Conservation (phyloP, 306 rosid genomes). For the Luffa aegyptiaca region DNA sequence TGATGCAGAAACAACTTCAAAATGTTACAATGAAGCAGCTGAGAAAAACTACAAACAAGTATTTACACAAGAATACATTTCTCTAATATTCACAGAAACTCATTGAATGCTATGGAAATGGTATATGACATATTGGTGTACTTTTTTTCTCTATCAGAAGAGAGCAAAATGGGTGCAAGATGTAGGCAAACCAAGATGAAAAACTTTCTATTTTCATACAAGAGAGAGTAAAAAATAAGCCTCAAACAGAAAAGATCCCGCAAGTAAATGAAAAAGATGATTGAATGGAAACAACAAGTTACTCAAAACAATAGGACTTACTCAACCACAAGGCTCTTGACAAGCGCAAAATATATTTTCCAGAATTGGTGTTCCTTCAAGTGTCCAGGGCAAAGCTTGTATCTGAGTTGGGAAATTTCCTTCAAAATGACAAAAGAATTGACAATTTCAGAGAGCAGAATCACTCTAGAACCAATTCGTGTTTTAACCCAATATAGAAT, state of each 20-base stretch:
- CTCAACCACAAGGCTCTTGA: slow-evolving; percentile 57
- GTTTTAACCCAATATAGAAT: background rate
- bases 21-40: background rate
- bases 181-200: background rate
- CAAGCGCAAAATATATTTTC: slow-evolving; percentile 72
- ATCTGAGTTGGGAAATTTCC: slow-evolving; percentile 79
- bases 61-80: background rate
- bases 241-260: background rate
- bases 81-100: background rate
- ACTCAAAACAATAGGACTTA: slow-evolving; percentile 31
- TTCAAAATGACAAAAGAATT: slow-evolving; percentile 21
- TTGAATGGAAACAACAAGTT: background rate
- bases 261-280: background rate
- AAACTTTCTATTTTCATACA: background rate
- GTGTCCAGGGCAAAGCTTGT: slow-evolving; percentile 70
- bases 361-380: slow-evolving; percentile 84
- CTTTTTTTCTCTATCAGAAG: background rate
- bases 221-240: background rate
- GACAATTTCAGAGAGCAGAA: background rate
- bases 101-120: background rate
- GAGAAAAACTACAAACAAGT: background rate
- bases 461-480: background rate
- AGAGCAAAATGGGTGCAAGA: background rate
- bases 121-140: background rate
- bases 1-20: background rate